phyloP scores from a whole-genome alignment of 352 stramenopile genomes.

The Phytophthora litchii region DNA sequence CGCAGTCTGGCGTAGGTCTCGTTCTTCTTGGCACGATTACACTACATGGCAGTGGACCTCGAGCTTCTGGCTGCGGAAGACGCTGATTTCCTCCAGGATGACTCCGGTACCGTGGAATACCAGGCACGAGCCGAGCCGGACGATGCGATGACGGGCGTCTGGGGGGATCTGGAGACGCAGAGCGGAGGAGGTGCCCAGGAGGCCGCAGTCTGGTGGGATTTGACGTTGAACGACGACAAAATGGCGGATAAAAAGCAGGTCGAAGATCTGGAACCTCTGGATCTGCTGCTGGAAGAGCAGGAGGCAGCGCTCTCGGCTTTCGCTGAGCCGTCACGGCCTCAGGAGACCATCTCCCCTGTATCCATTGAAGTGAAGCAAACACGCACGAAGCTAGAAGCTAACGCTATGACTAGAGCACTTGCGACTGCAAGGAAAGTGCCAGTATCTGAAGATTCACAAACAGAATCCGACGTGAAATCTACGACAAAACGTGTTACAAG shows the following conservation, averaged over 20 bases:
- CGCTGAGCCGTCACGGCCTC: conserved; percentile 18
- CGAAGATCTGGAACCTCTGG: conserved; percentile 10
- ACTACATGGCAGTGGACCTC: conserved; percentile 28
- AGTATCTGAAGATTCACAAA: conserved; percentile 39
- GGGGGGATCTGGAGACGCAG: conserved; percentile 38
- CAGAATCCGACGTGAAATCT: conserved; percentile 24
- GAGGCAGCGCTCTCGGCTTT: conserved; percentile 33
- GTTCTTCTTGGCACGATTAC: not conserved
- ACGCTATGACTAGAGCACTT: conserved; percentile 8
- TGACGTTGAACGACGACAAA: conserved; percentile 22
- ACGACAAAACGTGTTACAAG: not conserved
- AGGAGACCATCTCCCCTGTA: conserved; percentile 24
- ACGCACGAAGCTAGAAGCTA: conserved; percentile 13
- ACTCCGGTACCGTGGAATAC: conserved; percentile 25
- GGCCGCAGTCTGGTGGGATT: conserved; percentile 24
- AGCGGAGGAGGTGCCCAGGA: conserved; percentile 22
- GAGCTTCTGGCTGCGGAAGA: conserved; percentile 30
- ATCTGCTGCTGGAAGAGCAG: conserved; percentile 33
- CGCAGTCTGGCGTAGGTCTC: not conserved
- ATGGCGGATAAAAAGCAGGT: conserved; percentile 2
- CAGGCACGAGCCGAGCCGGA: conserved; percentile 23
- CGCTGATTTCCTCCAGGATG: conserved; percentile 33
- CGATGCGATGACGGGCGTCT: conserved; percentile 35
- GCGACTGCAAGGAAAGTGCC: conserved; percentile 16
- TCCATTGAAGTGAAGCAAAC: conserved; percentile 27